A percentile compares a stretch with the other conserved stretches of the same genome.
phyloP scores from a whole-genome alignment of 2,329 filamentous ascomycete genomes.

The Fusarium brachygibbosum region DNA sequence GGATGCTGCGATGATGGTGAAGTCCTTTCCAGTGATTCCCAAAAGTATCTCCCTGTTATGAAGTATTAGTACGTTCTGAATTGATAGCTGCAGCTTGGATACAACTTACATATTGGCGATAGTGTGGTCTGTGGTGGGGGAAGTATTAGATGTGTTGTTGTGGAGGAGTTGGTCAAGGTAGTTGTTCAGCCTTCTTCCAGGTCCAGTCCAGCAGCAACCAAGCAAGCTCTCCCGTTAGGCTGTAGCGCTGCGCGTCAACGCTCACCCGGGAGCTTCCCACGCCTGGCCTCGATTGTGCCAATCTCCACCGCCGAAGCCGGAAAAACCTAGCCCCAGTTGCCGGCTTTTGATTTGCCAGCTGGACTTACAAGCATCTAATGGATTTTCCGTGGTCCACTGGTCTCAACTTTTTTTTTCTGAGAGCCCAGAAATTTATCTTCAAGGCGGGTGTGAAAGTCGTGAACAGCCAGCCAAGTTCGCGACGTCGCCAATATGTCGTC shows the following conservation, averaged over 20 bases:
- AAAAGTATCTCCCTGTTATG: conserved; percentile 90
- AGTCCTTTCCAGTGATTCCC: conserved; percentile 99
- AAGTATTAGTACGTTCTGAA: conserved; percentile 30
- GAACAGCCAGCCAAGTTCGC: conserved; percentile 47
- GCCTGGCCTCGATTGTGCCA: conserved; percentile 49
- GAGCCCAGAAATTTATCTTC: conserved; percentile 49
- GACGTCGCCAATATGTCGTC: conserved; percentile 78
- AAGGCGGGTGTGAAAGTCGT: conserved; percentile 50
- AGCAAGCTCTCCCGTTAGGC: conserved; percentile 52
- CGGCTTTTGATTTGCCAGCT: conserved; percentile 45
- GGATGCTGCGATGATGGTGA: conserved; percentile 95
- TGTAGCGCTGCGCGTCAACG: conserved; percentile 57
- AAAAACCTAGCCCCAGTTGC: conserved; percentile 49
- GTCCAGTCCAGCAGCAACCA: conserved; percentile 44
- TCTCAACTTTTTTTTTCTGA: conserved; percentile 59
- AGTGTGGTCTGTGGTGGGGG: conserved; percentile 29
- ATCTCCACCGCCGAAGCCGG: conserved; percentile 52
- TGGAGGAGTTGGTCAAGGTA: conserved; percentile 37
- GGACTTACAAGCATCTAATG: not conserved
- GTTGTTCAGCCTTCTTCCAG: conserved; percentile 45
- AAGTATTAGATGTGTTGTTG: conserved; percentile 34
- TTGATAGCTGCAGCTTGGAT: conserved; percentile 24
- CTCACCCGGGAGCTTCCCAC: conserved; percentile 45
- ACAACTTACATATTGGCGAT: conserved; percentile 47
- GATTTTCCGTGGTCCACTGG: conserved; percentile 48